phyloP scores from a whole-genome alignment of 306 rosid genomes.

The Sicyos baderoa region DNA sequence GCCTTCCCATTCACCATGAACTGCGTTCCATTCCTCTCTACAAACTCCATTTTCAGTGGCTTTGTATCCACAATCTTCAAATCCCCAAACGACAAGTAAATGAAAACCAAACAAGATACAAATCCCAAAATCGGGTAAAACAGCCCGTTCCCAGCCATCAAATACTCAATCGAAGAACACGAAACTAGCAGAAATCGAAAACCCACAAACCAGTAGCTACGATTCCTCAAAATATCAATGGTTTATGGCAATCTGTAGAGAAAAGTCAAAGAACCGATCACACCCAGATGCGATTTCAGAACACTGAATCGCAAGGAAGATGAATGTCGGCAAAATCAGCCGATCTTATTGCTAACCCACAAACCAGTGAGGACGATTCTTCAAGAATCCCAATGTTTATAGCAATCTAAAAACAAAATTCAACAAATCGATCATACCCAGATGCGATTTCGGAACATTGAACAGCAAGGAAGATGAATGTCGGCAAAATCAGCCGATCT shows the following conservation, averaged over 20 bases:
- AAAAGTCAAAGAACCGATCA: constrained; percentile 15
- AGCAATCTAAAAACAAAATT: neutral
- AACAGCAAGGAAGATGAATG: constrained; percentile 24
- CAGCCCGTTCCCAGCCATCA: constrained; percentile 55
- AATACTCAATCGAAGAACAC: constrained; percentile 8
- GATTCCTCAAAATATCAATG: constrained; percentile 21
- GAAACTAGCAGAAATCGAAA: neutral
- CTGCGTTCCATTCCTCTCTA: constrained; percentile 65
- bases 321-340: constrained; percentile 12
- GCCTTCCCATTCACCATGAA: constrained; percentile 59
- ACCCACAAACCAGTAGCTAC: constrained; percentile 26
- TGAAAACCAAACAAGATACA: constrained; percentile 49
- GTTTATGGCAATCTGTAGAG: constrained; percentile 28
- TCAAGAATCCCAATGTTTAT: no score
- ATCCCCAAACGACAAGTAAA: constrained; percentile 72
- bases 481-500: constrained; percentile 20
- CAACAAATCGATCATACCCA: constrained; percentile 22
- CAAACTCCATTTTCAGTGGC: constrained; percentile 43
- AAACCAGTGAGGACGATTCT: no score
- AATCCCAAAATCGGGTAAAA: constrained; percentile 73
- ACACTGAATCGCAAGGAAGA: constrained; percentile 26
- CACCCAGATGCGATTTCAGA: constrained; percentile 27
- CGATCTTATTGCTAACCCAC: constrained; percentile 25
- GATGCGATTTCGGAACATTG: constrained; percentile 23
- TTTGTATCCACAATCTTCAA: constrained; percentile 30